Conservation (phyloP, 768 basidiomycete genomes). For the Pleurotus djamor region DNA sequence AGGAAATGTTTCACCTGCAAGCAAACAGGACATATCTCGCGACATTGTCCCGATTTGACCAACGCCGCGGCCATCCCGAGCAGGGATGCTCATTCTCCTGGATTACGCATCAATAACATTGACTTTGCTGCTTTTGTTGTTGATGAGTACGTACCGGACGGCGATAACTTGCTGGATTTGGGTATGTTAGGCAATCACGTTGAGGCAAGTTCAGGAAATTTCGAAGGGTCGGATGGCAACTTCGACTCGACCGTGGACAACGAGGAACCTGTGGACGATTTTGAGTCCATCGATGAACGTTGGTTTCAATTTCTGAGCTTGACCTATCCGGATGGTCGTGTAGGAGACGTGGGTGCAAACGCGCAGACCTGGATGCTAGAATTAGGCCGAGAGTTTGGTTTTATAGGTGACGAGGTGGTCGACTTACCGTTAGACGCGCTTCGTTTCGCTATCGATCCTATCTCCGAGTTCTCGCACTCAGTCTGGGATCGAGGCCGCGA, state of each 20-base stretch:
- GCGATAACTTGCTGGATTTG: neutral
- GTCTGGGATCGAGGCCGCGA: no score
- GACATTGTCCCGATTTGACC: constrained; percentile 30
- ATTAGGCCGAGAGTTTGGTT: neutral
- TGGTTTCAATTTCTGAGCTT: neutral
- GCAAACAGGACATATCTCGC: constrained; percentile 20
- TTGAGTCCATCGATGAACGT: neutral
- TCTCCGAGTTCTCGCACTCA: no score
- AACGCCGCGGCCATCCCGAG: constrained; percentile 12
- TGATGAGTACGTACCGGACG: neutral
- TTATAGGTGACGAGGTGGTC: no score
- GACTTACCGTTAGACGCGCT: no score
- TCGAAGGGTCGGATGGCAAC: neutral
- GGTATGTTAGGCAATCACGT: neutral
- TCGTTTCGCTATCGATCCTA: no score
- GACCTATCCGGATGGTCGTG: neutral
- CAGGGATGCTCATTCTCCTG: neutral
- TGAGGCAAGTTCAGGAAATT: neutral
- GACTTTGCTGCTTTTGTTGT: neutral
- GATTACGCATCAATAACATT: neutral
- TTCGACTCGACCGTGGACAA: neutral
- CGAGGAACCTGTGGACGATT: neutral
- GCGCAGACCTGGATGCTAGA: neutral
- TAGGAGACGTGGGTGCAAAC: neutral
- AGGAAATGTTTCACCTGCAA: constrained; percentile 26